Evolutionary conservation across 331 rosid species (phyloP), one percentile per base, ranked within the genome.

Genomic region (Quercus phellos): DNA sequence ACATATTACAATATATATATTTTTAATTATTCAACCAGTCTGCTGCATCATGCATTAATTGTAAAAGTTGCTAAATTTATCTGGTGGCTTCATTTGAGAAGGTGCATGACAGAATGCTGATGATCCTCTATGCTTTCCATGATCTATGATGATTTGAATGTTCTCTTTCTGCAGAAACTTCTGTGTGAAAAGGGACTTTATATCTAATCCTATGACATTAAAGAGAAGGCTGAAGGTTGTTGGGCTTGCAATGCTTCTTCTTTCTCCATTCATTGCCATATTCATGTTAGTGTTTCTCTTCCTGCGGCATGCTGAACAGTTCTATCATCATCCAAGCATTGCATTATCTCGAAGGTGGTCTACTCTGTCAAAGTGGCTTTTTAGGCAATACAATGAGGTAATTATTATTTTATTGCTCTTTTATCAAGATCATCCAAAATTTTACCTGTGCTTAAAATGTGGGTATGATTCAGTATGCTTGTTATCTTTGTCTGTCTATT

Each of bases 281-380:
- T 93, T 95, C 88, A 91, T 95, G 98, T 81, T 95, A 80, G 99
- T 91, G 56, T 93, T 85, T 85, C 98, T 93, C 85, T 95, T 95
- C 87, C 79, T 95, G 80, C 89, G 97, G 90, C 99, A 95, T 73
- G 99, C 99, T 29, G 99, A 95, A 53, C 99, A 93, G 67, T 90
- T 95, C 76, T 95, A 93, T 82, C 90, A 95, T 59, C 97, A 95
- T 75, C 99, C 99, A 68, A 91, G 96, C 84, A 90, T 91, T 0
- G 98, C 97, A 60, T 91, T 94, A 53, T 95, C 96, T 80, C 89
- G 87, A 78, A 95, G 98, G 85, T 95, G 99, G 99, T 95, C 98
- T 76, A 93, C 90, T 80, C 84, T 95, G 85, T 93, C 99, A 42
- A 93, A 83, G 86, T 93, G 99, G 98, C 90, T 91, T 56, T 91